Conservation (phyloP, 306 rosid species). For the Psophocarpus tetragonolobus region DNA sequence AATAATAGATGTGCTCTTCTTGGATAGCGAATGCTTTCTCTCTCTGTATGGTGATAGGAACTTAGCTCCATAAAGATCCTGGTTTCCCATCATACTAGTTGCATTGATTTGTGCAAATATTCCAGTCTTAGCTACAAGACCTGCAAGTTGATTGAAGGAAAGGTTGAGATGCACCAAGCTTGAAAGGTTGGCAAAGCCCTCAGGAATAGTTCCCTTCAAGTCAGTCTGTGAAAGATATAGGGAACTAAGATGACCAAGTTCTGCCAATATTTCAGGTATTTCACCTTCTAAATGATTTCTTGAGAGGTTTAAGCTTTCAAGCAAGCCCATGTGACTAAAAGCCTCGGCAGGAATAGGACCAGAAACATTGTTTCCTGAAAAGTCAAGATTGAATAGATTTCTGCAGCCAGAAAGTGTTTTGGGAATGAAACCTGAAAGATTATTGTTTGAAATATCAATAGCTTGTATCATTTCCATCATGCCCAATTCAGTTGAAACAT, state of each 20-base stretch:
- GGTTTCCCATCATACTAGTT: conserved; percentile 66
- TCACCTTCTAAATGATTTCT: conserved; percentile 65
- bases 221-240: conserved; percentile 75
- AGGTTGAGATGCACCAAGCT: conserved; percentile 61
- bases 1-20: conserved; percentile 44
- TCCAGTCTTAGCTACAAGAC: conserved; percentile 65
- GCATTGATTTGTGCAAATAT: conserved; percentile 54
- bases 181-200: conserved; percentile 55
- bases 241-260: conserved; percentile 54
- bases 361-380: conserved; percentile 68
- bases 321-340: conserved; percentile 49
- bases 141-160: conserved; percentile 78
- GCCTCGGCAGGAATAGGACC: conserved; percentile 65
- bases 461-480: conserved; percentile 64
- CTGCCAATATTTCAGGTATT: conserved; percentile 53
- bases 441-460: conserved; percentile 67
- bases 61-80: conserved; percentile 65
- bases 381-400: conserved; percentile 69
- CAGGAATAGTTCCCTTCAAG: conserved; percentile 63
- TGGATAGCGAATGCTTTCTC: conserved; percentile 48
- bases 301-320: conserved; percentile 69
- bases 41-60: conserved; percentile 49
- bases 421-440: conserved; percentile 75
- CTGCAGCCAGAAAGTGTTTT: conserved; percentile 52
- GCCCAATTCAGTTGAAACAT: conserved; percentile 72